Evolutionary conservation across 306 rosid genomes (phyloP), one percentile per base, ranked within the genome.

Genomic region (Rosa lucieae): DNA sequence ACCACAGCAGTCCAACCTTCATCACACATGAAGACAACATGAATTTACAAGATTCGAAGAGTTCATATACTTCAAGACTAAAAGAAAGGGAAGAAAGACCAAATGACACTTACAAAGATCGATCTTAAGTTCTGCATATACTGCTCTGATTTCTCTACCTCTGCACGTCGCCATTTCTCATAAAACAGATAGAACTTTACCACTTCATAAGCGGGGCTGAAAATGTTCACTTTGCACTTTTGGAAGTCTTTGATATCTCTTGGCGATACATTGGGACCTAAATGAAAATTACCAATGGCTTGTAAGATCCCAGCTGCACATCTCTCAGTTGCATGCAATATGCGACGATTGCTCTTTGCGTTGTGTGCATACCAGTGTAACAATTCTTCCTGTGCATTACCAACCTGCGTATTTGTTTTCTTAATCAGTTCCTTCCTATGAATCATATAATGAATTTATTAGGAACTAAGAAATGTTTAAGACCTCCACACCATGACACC

Each of bases 301-400:
- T 91, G 88, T 61, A 93, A 74, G 77, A 93, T 93, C 73, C 95
- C 98, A 44, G 88, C 97, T 17, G 95, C 95, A 85, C 98, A 94
- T 72, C 97, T 86, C 88, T 92, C 88, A 6, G 87, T 79, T 56
- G 96, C 90, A 87, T 81, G 90, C 79, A 88, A 72, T 14, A 90
- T 80, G 48, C 73, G 80, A 20, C 71, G 81, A 70, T 89, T 90
- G 17, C 74, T 81, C 79, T 76, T 84, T 40, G 80, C 91, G 80
- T 90, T 87, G 78, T 88, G 87, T 17, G 43, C 77, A 77, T 85
- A 73, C 98, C 98, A 89, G 79, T 84, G 86, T 70, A 88, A 78
- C 78, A 94, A 84, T 76, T 93, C 98, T 84, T 91, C 95, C 74
- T 84, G 91, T 1, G 97, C 91, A 72, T 93, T 93, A 67, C 90